A percentile compares a stretch with the other conserved stretches of the same genome.
Conservation (phyloP, 1,284 basidiomycete species). For the Microbotryum scabiosae region DNA sequence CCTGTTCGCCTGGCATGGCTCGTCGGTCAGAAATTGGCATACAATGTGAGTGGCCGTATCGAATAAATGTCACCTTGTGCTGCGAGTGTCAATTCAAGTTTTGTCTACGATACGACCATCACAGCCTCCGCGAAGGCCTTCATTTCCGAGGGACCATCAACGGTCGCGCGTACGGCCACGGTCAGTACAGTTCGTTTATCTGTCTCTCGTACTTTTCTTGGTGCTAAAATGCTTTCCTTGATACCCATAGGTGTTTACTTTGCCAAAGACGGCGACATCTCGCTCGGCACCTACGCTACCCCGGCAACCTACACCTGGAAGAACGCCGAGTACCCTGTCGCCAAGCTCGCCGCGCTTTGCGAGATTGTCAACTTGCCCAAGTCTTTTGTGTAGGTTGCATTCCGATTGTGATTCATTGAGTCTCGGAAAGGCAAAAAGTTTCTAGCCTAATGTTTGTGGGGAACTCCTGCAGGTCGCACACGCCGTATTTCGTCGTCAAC, state of each 20-base stretch:
- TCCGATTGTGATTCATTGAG: background rate
- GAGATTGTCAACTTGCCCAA: conserved; percentile 28
- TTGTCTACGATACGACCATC: background rate
- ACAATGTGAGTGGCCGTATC: conserved; percentile 6
- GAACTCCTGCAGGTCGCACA: background rate
- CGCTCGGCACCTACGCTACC: conserved; percentile 17
- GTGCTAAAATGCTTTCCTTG: conserved; percentile 10
- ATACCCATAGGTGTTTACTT: conserved; percentile 10
- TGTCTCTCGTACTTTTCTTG: conserved; percentile 3
- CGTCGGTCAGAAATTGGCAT: conserved; percentile 18
- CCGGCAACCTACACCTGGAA: conserved; percentile 16
- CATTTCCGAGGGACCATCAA: conserved; percentile 26
- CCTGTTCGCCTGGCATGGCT: conserved; percentile 24
- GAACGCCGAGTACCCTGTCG: conserved; percentile 23
- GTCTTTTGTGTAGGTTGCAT: conserved; percentile 14
- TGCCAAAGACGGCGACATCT: conserved; percentile 9
- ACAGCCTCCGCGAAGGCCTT: conserved; percentile 29
- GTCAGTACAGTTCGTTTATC: conserved; percentile 1
- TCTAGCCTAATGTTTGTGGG: background rate
- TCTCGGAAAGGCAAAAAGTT: conserved; percentile 4
- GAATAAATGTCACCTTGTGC: background rate
- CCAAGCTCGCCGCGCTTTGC: conserved; percentile 25
- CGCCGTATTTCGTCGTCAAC: conserved; percentile 25
- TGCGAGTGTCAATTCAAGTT: too few species aligned
- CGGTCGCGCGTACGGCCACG: conserved; percentile 22